Evolutionary conservation across 192 early-diverging fungal species (phyloP), one percentile per base, ranked within the genome.

Genomic region (Mortierella antarctica): DNA sequence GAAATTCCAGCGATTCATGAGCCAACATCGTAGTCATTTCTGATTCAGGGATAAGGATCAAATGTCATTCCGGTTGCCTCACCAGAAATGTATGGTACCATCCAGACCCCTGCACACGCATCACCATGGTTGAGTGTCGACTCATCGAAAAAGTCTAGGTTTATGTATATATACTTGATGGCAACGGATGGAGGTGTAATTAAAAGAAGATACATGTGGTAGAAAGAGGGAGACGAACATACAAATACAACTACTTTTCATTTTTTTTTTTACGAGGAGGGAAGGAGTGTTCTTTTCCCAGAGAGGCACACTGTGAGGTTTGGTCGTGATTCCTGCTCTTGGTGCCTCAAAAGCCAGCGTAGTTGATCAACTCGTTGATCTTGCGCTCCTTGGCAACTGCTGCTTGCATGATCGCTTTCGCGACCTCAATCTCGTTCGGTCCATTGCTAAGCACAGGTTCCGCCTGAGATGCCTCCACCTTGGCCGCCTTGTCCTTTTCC

Each of bases 361-460:
- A 58, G 39, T 70, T 65, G 0, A 80, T 80, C 23, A 80, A 39
- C 17, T 46, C 72, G 55, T 80, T 80, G 46, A 80, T 70, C 53
- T 80, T 80, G 18, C 77, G 63, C 41, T 80, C 70, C 42, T 80
- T 80, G 10, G 72, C 77, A 2, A 70, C 63, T 6, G 70, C 63
- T 44, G 70, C 72, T 23, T 67, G 64, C 2, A 80, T 48, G 18
- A 80, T 39, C 55, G 71, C 72, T 44, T 72, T 71, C 20, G 77
- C 77, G 11, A 71, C 65, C 53, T 80, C 77, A 13, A 80, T 70
- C 15, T 80, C 77, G 6, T 64, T 57, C 0, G 58, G 57, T 8
- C 67, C 60, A 9, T 72, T 80, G 60, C 59, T 44, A 40, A 58
- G 64, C 51, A 75, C 21, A 0, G 65, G 50, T 4, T 42, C 48